Conservation (phyloP, 2,329 filamentous ascomycete genomes). For the Ramichloridium luteum region DNA sequence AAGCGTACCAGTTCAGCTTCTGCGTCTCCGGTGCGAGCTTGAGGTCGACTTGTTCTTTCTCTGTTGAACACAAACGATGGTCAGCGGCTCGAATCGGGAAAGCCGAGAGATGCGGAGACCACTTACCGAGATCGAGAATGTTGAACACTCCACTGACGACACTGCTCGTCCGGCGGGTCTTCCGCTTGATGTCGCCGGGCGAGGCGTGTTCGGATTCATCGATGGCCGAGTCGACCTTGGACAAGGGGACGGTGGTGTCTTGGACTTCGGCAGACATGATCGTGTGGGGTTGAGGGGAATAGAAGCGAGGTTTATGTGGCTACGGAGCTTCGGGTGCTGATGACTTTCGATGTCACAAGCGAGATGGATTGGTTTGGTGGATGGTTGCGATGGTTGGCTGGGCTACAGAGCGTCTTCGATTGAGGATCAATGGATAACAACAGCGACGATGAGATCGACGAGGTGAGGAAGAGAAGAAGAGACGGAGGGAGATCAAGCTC, state of each 20-base stretch:
- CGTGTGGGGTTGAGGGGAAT: constrained; percentile 6
- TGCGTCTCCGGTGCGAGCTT: constrained; percentile 71
- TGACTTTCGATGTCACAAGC: no score
- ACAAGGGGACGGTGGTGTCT: constrained; percentile 42
- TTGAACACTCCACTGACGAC: constrained; percentile 62
- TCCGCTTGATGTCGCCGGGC: constrained; percentile 49
- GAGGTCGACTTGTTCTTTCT: constrained; percentile 60
- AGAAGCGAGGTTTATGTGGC: no score
- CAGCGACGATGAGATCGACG: no score
- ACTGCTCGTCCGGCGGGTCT: constrained; percentile 60
- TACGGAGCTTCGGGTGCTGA: no score
- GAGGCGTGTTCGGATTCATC: constrained; percentile 54
- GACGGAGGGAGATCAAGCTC: no score
- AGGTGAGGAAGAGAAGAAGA: no score
- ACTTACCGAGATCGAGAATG: constrained; percentile 41
- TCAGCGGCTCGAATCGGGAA: background rate
- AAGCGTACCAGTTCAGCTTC: constrained; percentile 69
- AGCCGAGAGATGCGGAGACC: background rate
- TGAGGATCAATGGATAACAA: no score
- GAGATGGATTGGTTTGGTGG: no score
- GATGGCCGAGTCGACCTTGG: constrained; percentile 86
- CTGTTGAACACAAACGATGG: constrained; percentile 33
- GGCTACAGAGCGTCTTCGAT: no score
- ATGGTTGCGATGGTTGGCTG: no score
- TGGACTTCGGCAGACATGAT: constrained; percentile 41